Conservation (phyloP, 2,329 filamentous ascomycete genomes). For the Phialophora verrucosa region DNA sequence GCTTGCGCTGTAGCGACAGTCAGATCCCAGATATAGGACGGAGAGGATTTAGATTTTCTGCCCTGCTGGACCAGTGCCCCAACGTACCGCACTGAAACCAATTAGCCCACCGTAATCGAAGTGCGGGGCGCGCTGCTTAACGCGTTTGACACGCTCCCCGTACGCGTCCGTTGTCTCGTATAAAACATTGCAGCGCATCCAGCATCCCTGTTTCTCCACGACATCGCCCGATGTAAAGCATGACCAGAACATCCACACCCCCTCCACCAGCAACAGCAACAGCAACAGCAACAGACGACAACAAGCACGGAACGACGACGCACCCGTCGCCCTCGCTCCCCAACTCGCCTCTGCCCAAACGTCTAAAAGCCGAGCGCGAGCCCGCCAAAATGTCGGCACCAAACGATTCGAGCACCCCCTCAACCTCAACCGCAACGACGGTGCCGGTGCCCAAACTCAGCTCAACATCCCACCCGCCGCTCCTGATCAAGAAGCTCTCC, state of each 20-base stretch:
- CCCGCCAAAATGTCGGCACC: slow-evolving; percentile 41
- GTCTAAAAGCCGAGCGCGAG: slow-evolving; percentile 67
- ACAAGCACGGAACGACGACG: slow-evolving; percentile 35
- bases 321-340: slow-evolving; percentile 65
- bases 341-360: slow-evolving; percentile 78
- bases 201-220: not conserved
- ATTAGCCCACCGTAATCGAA: not conserved
- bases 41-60: no score
- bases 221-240: slow-evolving; percentile 37
- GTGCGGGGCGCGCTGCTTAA: slow-evolving; percentile 2
- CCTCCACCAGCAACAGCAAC: slow-evolving; percentile 35
- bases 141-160: not conserved
- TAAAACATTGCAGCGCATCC: not conserved
- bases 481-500: slow-evolving; percentile 88
- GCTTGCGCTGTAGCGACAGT: no score
- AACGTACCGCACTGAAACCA: not conserved
- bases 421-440: not conserved
- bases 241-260: slow-evolving; percentile 53
- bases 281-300: slow-evolving; percentile 38
- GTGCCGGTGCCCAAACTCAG: slow-evolving; percentile 42
- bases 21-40: no score
- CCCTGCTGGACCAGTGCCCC: not conserved
- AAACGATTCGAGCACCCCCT: slow-evolving; percentile 14
- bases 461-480: slow-evolving; percentile 57
- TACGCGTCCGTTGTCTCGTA: not conserved